Evolutionary conservation across 768 basidiomycete species (phyloP), one percentile per base, ranked within the genome.

Genomic region (Mrakia frigida): DNA sequence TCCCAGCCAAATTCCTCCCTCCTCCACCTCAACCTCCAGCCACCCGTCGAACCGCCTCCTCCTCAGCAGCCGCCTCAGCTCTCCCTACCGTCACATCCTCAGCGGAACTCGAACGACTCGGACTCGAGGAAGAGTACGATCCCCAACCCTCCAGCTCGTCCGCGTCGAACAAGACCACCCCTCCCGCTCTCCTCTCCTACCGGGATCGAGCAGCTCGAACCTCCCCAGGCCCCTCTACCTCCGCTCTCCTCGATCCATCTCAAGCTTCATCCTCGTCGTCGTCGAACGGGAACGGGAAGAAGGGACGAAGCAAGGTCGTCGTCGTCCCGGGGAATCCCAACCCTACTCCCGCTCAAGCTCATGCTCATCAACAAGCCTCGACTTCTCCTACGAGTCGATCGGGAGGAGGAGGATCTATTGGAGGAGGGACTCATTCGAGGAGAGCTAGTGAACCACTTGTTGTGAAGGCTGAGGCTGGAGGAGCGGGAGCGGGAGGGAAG

Each of bases 201-300:
- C 18, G 65, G 25, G 37, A 68, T 68, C 65, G 65, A n/a, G 65
- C 65, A 11, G 65, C 65, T 37, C 35, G 39, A n/a, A n/a, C 65
- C 35, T 25, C 39, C 13, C 11, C 13, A 18, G 7, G 3, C 9
- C 6, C 35, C 18, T 23, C 65, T 2, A 41, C 33, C 37, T 23
- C 37, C 6, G 9, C 43, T 18, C 18, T 21, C 18, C 3, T 18
- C 10, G 25, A 68, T 11, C 35, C 23, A 18, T 21, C 65, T 25
- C 61, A 28, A n/a, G n/a, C n/a, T n/a, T n/a, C n/a, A n/a, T n/a
- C n/a, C n/a, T n/a, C n/a, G n/a, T n/a, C n/a, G n/a, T n/a, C n/a
- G n/a, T n/a, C n/a, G n/a, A n/a, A n/a, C 14, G 5, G 1, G 21
- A 23, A 14, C 23, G 63, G 63, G 63, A 23, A 23, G 37, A 23